Percentiles rank a stretch among this genome's conserved stretches.
phyloP scores from a whole-genome alignment of 1,139 yeast species.

The Blastobotrys petasosporus region DNA sequence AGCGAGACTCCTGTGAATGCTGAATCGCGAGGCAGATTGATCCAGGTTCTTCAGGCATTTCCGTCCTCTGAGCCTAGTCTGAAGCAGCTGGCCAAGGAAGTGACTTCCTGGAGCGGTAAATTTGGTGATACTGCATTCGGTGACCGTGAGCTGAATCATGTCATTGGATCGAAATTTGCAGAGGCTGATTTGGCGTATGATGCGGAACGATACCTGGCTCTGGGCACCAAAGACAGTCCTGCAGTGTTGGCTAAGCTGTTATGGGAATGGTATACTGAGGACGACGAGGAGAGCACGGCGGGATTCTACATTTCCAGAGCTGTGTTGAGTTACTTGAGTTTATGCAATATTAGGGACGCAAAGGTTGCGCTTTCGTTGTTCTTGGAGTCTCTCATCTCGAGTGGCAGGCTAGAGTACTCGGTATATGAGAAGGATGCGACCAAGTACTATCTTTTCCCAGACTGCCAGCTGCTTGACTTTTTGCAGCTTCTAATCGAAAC shows the following conservation, averaged over 20 bases:
- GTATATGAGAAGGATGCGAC: conserved; percentile 11
- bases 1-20: conserved; percentile 41
- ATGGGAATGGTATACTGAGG: conserved; percentile 48
- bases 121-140: conserved; percentile 52
- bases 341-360: conserved; percentile 57
- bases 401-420: conserved; percentile 17
- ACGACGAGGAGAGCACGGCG: conserved; percentile 35
- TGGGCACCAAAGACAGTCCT: conserved; percentile 61
- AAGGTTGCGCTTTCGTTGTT: conserved; percentile 42
- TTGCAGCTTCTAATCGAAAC: conserved; percentile 62
- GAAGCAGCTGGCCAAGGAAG: conserved; percentile 57
- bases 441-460: conserved; percentile 28
- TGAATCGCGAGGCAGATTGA: conserved; percentile 30
- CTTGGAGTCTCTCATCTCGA: conserved; percentile 29
- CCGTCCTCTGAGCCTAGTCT: conserved; percentile 65
- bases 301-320: conserved; percentile 56
- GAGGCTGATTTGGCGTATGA: conserved; percentile 38
- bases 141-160: conserved; percentile 67
- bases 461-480: conserved; percentile 50
- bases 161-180: conserved; percentile 61
- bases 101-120: conserved; percentile 53
- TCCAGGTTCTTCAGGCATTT: conserved; percentile 42
- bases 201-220: conserved; percentile 55
- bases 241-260: conserved; percentile 49
- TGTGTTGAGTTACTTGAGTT: conserved; percentile 61